Conservation (phyloP, 257 asterid genomes). For the Penstemon eatonii region DNA sequence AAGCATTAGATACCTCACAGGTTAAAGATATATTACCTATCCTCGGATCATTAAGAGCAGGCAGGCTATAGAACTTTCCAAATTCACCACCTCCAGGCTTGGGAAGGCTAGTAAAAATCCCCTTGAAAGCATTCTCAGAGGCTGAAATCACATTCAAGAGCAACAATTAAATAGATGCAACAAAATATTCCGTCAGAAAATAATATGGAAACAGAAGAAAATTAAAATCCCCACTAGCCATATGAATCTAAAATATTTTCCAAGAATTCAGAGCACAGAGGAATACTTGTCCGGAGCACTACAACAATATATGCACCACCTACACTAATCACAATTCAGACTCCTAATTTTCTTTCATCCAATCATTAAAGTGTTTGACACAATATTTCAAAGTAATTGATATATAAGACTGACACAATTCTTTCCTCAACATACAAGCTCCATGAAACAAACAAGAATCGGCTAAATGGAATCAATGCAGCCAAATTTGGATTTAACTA, state of each 20-base stretch:
- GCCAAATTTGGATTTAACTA: conserved; percentile 18
- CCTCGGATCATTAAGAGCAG: conserved; percentile 86
- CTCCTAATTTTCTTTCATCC: background rate
- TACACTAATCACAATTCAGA: background rate
- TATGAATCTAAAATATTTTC: no score
- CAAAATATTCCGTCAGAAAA: conserved; percentile 13
- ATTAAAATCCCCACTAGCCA: background rate
- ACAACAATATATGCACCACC: background rate
- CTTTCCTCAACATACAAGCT: conserved; percentile 3
- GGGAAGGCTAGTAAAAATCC: conserved; percentile 72
- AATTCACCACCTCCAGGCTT: conserved; percentile 96
- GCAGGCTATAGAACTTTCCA: conserved; percentile 85
- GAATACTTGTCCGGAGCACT: background rate
- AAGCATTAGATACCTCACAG: background rate
- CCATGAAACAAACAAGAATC: conserved; percentile 10
- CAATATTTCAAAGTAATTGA: background rate
- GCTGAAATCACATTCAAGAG: conserved; percentile 49
- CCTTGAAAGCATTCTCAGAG: conserved; percentile 75
- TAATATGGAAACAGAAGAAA: background rate
- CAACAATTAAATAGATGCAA: conserved; percentile 18
- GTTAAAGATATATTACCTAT: conserved; percentile 50
- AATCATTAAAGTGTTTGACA: background rate
- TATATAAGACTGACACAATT: background rate
- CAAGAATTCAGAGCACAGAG: no score
- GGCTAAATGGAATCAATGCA: conserved; percentile 4